Conservation (phyloP, 2,329 filamentous ascomycete species). For the Cladorrhinum sp. region DNA sequence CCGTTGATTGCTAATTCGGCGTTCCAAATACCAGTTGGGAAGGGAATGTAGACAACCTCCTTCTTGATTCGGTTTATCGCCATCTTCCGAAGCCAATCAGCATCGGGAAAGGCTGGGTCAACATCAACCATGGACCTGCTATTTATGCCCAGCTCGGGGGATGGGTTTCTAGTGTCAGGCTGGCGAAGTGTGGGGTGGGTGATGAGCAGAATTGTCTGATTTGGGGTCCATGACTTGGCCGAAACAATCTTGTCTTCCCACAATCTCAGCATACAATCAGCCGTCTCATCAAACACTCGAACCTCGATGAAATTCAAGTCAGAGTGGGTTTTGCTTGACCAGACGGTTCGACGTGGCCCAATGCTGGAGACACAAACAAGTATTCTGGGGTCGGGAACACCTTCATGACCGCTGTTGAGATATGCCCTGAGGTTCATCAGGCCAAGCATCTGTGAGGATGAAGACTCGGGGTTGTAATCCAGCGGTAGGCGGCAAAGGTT, state of each 20-base stretch:
- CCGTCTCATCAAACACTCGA: constrained; percentile 56
- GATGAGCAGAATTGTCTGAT: constrained; percentile 49
- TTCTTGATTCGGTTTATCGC: constrained; percentile 46
- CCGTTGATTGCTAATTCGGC: constrained; percentile 34
- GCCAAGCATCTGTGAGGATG: constrained; percentile 30
- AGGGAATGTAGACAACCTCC: constrained; percentile 49
- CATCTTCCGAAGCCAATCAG: constrained; percentile 50
- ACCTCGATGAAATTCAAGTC: constrained; percentile 48
- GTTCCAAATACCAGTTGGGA: constrained; percentile 42
- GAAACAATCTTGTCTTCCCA: constrained; percentile 51
- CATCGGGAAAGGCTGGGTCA: constrained; percentile 52
- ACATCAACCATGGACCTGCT: constrained; percentile 52
- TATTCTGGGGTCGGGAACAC: constrained; percentile 45
- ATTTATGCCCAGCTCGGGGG: constrained; percentile 31
- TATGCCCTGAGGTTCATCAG: constrained; percentile 58
- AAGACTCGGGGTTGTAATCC: constrained; percentile 37
- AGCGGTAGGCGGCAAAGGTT: constrained; percentile 44
- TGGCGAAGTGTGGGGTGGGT: constrained; percentile 37
- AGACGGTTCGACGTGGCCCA: constrained; percentile 48
- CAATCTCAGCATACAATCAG: constrained; percentile 49
- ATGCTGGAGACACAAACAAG: constrained; percentile 58
- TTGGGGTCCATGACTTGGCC: constrained; percentile 43
- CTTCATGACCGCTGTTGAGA: constrained; percentile 51
- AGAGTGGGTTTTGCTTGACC: constrained; percentile 44
- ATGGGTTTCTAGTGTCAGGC: constrained; percentile 8